A percentile compares a stretch with the other conserved stretches of the same genome.
These are phyloP conservation scores for Coemansia sp. DNA, from an alignment of 192 early-diverging fungal genomes.

Conservation along the genomic window DNA sequence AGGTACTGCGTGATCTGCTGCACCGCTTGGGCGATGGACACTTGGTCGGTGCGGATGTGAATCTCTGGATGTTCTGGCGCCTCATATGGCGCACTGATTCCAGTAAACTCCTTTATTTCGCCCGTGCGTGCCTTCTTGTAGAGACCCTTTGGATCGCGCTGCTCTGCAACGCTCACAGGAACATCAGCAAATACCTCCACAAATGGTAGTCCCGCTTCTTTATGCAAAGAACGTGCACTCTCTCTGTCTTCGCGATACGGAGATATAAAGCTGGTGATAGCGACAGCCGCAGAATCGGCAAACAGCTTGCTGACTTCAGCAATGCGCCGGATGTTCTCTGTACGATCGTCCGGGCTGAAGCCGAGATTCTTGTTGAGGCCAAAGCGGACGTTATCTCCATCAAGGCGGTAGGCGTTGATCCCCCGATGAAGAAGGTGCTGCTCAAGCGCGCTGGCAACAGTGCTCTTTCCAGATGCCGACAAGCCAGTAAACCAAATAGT, in stretches of 20 bases:
- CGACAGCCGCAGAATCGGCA: constrained; percentile 78
- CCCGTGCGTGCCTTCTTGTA: constrained; percentile 95
- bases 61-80: constrained; percentile 80
- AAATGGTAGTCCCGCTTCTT: constrained; percentile 77
- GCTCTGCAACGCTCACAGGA: constrained; percentile 81
- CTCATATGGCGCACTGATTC: constrained; percentile 91
- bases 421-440: constrained; percentile 77
- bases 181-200: constrained; percentile 88
- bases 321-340: constrained; percentile 95
- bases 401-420: constrained; percentile 83
- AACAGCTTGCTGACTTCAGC: constrained; percentile 86
- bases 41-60: constrained; percentile 77
- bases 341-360: constrained; percentile 86
- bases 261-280: constrained; percentile 89
- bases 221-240: constrained; percentile 74
- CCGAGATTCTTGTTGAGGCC: constrained; percentile 94
- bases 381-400: constrained; percentile 98
- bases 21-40: constrained; percentile 59
- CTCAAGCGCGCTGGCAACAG: constrained; percentile 87
- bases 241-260: constrained; percentile 85
- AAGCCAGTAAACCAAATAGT: constrained; percentile 95
- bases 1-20: constrained; percentile 41
- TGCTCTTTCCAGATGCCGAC: constrained; percentile 93
- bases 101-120: constrained; percentile 96
- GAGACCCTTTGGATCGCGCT: constrained; percentile 92